Evolutionary conservation across 2,329 filamentous ascomycete species (phyloP).

Genomic region (Mollisiaceae sp.): DNA sequence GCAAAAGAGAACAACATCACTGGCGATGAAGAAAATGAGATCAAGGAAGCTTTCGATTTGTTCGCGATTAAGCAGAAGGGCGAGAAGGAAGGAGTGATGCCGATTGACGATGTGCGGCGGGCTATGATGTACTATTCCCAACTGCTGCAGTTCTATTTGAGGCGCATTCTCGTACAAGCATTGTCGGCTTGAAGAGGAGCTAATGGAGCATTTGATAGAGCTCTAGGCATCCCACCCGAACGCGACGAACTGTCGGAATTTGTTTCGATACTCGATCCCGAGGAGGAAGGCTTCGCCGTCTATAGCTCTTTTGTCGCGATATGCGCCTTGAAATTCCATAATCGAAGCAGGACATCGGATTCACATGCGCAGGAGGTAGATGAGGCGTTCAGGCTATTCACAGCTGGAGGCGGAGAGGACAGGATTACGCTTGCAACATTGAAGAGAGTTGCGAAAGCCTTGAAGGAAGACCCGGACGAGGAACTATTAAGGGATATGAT

Average conservation of each 20-base stretch:
- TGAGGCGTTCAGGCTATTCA: conserved; percentile 84
- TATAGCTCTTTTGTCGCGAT: conserved; percentile 87
- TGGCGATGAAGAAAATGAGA: conserved; percentile 84
- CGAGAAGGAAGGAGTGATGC: conserved; percentile 66
- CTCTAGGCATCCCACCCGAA: conserved; percentile 76
- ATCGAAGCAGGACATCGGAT: conserved; percentile 55
- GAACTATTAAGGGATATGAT: conserved; percentile 92
- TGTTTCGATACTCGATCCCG: conserved; percentile 81
- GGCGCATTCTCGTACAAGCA: conserved; percentile 7
- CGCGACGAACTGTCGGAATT: conserved; percentile 76
- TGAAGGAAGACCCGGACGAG: conserved; percentile 86
- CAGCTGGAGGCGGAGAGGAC: conserved; percentile 54
- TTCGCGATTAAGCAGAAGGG: conserved; percentile 75
- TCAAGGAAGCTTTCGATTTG: conserved; percentile 85
- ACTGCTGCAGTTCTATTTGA: conserved; percentile 14
- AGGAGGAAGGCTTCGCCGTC: conserved; percentile 74
- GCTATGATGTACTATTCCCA: conserved; percentile 55
- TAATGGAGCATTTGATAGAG: conserved; percentile 54
- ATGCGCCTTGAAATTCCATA: conserved; percentile 83
- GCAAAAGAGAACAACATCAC: conserved; percentile 90
- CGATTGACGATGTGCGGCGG: conserved; percentile 60
- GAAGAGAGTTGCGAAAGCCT: conserved; percentile 74
- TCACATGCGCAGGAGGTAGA: conserved; percentile 71
- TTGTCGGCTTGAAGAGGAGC: not conserved
- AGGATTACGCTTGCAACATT: conserved; percentile 84